Conservation (phyloP, 176 grass and related monocot species). For the Zoysia pacifica region DNA sequence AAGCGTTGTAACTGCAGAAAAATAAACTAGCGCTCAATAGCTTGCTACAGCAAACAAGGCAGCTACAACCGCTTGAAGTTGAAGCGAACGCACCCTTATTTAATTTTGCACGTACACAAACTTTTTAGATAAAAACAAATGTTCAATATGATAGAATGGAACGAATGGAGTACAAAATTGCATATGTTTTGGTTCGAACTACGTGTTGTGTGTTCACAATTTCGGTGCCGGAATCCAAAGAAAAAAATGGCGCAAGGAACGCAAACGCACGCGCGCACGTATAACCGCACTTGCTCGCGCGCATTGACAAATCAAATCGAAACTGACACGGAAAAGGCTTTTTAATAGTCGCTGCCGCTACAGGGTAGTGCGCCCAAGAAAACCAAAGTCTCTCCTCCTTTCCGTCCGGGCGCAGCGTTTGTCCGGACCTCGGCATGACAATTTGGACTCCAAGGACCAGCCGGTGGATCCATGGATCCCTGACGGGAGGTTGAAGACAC, state of each 20-base stretch:
- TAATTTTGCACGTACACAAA: too few species aligned
- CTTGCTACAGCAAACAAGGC: too few species aligned
- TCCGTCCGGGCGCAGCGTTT: constrained; percentile 15
- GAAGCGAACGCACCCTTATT: too few species aligned
- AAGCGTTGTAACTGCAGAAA: too few species aligned
- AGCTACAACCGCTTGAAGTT: too few species aligned
- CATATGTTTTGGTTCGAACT: background rate
- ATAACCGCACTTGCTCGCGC: background rate
- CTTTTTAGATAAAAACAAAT: too few species aligned
- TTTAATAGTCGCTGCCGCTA: background rate
- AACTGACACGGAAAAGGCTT: background rate
- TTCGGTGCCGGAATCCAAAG: background rate
- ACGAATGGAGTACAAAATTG: background rate
- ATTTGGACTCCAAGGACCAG: constrained; percentile 33
- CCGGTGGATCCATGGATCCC: background rate
- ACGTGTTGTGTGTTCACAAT: background rate
- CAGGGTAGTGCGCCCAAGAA: background rate
- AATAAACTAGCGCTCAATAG: too few species aligned
- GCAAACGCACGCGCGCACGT: background rate
- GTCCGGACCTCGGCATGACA: constrained; percentile 30
- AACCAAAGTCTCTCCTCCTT: constrained; percentile 16
- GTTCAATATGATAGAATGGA: too few species aligned
- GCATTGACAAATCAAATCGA: constrained; percentile 20
- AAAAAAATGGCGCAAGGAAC: background rate
- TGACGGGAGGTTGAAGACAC: constrained; percentile 12